Evolutionary conservation across 352 stramenopile genomes (phyloP).

Genomic region (Pseudoperonospora humuli): DNA sequence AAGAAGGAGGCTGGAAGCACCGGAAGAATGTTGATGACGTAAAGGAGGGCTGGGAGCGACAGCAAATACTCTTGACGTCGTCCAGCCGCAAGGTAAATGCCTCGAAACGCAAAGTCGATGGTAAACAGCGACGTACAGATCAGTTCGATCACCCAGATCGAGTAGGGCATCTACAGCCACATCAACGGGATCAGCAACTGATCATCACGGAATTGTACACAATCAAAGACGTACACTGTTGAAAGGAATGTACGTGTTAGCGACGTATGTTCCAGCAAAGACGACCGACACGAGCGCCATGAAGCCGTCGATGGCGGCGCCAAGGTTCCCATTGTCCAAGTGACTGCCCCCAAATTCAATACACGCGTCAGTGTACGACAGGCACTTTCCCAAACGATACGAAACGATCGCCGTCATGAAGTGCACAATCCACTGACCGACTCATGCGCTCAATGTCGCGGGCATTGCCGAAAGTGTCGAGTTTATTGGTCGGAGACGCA

Average conservation of each 20-base stretch:
- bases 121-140: slow-evolving; percentile 56
- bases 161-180: slow-evolving; percentile 42
- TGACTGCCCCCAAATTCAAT: slow-evolving; percentile 29
- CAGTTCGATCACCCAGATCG: slow-evolving; percentile 64
- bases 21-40: slow-evolving; percentile 56
- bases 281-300: slow-evolving; percentile 49
- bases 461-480: slow-evolving; percentile 18
- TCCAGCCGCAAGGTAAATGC: slow-evolving; percentile 51
- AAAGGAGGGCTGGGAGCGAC: slow-evolving; percentile 47
- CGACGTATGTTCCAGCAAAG: slow-evolving; percentile 62
- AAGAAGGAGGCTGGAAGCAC: slow-evolving; percentile 75
- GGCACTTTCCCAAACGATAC: too few relatives aligned
- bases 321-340: slow-evolving; percentile 73
- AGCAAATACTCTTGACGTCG: slow-evolving; percentile 60
- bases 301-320: slow-evolving; percentile 50
- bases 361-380: background rate
- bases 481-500: slow-evolving; percentile 7
- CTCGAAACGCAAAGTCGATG: slow-evolving; percentile 63
- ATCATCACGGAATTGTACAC: background rate
- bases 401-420: background rate
- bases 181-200: background rate
- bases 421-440: slow-evolving; percentile 15
- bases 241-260: slow-evolving; percentile 66
- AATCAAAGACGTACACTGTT: slow-evolving; percentile 32
- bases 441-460: slow-evolving; percentile 30